Base-by-base conservation (phyloP, 1,139 yeast species). In the Debaryomyces fabryi region DNA sequence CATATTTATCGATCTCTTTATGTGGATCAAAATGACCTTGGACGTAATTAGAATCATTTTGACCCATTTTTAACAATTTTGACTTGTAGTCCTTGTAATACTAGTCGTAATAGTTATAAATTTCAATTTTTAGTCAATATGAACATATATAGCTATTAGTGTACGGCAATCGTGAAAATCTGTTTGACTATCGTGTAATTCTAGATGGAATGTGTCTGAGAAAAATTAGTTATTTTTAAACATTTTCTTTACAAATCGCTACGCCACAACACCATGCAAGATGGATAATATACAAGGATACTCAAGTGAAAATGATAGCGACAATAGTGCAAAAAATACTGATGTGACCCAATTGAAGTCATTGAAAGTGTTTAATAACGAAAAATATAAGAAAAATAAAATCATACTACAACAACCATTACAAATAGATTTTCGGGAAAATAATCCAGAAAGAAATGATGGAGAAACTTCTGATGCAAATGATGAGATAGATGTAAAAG, bases 1-100 rank as follows among this genome's bases (percentile, higher is more conserved):
- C 60, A 51, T 69, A 69, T 58, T 70, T 70, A 43, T 64, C 53
- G 51, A 73, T 67, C 32, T 65, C 65, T 42, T 55, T 57, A 40
- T 60, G 58, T 13, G 58, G 48, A 41, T 57, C 48, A 48, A 50
- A 37, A 45, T 52, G 46, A 12, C 46, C 44, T 24, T 47, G 42
- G 15, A 33, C 27, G 27, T 42, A 43, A 35, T 44, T 35, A 16
- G 20, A 13, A 36, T 40, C 36, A 18, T 40, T 40, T 6, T 30
- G 27, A n/a, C 36, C 43, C 43, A 40, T 40, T 12, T 30, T 29
- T 40, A 21, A 16, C 20, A 13, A 5, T 29, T 18, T 6, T 20
- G 18, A 37, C 24, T 13, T 21, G 13, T 40, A 32, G n/a, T 6
- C 20, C 25, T 10, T 20, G 9, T 6, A 21, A 4, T 15, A 12